phyloP scores from a whole-genome alignment of 225 moss, liverwort and hornwort species.

The Pseudoscleropodium purum region DNA sequence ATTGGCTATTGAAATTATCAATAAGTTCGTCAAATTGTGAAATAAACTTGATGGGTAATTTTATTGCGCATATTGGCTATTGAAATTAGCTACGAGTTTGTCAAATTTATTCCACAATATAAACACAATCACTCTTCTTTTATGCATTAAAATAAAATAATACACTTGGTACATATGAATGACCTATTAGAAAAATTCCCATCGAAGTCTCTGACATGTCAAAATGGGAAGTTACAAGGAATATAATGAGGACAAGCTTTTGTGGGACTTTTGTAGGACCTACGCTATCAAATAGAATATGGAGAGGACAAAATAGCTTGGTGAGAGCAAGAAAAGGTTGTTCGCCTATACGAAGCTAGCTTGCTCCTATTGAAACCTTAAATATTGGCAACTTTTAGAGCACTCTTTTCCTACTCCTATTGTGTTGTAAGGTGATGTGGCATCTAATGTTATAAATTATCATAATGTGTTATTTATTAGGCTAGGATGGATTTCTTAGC shows the following conservation, averaged over 20 bases:
- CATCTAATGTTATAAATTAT: neutral
- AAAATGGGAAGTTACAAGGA: neutral
- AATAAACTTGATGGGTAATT: neutral
- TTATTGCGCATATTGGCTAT: neutral
- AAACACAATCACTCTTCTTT: neutral
- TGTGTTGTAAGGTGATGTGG: neutral
- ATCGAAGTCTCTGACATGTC: neutral
- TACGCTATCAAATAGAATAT: neutral
- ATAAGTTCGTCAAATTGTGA: no score
- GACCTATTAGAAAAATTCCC: rapidly evolving
- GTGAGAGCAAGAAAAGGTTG: neutral
- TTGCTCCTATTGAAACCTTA: rapidly evolving
- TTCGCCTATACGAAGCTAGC: rapidly evolving
- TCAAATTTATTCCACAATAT: neutral
- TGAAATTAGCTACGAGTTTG: neutral
- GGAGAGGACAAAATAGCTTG: neutral
- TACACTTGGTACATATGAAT: rapidly evolving
- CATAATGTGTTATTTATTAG: neutral
- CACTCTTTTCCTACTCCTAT: rapidly evolving
- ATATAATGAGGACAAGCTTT: neutral
- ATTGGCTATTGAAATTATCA: neutral
- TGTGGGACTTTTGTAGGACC: no score
- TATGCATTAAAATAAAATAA: neutral
- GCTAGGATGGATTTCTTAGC: neutral
- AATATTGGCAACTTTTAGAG: neutral